Base-by-base conservation (phyloP, 192 early-diverging fungal genomes). In the Podila epicladia region DNA sequence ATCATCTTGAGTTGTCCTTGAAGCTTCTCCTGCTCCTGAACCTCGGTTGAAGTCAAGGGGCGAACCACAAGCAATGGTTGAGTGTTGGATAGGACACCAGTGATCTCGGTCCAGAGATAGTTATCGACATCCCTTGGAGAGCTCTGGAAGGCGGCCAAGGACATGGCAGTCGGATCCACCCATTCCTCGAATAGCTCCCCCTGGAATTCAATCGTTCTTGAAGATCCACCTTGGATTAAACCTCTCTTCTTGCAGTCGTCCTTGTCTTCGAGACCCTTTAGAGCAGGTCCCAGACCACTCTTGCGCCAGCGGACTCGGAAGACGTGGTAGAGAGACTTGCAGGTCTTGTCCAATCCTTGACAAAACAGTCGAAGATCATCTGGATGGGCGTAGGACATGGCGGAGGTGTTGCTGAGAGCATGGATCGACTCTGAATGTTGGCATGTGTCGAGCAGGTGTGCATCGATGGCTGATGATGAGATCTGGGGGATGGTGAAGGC, bases 161-260 rank as follows among this genome's bases (percentile, higher is more conserved):
- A 17, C 53, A 55, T 24, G 20, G 9, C 50, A 57, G 53, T 37
- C 53, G 31, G 13, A 20, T 69, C 38, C 57, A 69, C 41, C 62
- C 71, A 80, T n/a, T 80, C 77, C 31, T 80, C 71, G 69, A 60
- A 80, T 6, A 32, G n/a, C 31, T 73, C 71, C 15, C 77, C 77
- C 53, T 80, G 60, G 48, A 73, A 80, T 31, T 73, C 77, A 29
- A 80, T 80, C 24, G 9, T 32, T 13, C 49, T 61, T 32, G 48
- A 48, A 8, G 31, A 37, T 11, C 2, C 31, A 5, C 9, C 45
- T 2, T 19, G 28, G 33, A 35, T 3, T 9, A 37, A 1, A 64
- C 29, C 24, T 6, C 28, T 26, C 35, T 9, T 72, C 9, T 41
- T 53, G 29, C 24, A 9, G 48, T 20, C 19, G 26, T 45, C 41